Base-by-base conservation (phyloP, 331 rosid species). In the Malus hybrid region DNA sequence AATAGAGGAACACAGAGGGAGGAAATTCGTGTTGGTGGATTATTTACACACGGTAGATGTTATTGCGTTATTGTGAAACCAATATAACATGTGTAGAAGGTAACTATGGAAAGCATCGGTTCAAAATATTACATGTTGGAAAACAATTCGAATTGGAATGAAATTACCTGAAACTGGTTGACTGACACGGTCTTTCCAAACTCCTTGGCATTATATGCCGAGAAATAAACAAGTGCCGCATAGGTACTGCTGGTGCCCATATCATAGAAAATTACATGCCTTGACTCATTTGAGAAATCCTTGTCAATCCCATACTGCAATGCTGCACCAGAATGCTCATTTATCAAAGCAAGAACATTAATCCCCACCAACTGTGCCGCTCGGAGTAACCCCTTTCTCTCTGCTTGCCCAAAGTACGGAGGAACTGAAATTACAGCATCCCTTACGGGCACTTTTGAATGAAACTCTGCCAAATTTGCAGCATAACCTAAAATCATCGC, bases 301-400 rank as follows among this genome's bases (percentile, higher is more conserved):
- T 94, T 94, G 75, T 92, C 99, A 32, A 94, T 94, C 46, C 99
- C 99, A 76, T 94, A 94, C 82, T 94, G 99, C 81, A 94, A 79
- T 20, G 99, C 99, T 1, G 99, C 99, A 16, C 99, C 99, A 5
- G 97, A 92, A 80, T 94, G 90, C 83, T 92, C 99, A 67, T 94
- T 92, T 56, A 88, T 82, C 90, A 94, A 67, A 20, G 99, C 87
- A 50, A 94, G 93, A 39, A 90, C 96, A 69, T 88, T 90, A 76
- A 94, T 72, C 62, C 99, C 97, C 2, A 93, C 96, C 59, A 94
- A 68, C 76, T 94, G 83, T 2, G 99, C 99, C 0, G 97, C 95
- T 85, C 79, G 88, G 52, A 90, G 84, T 84, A 94, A 55, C 34
- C 93, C 97, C 73, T 79, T 87, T 73, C 99, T 77, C 74, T 90